phyloP scores from a whole-genome alignment of 2,329 filamentous ascomycete species.

The Sclerotinia borealis region DNA sequence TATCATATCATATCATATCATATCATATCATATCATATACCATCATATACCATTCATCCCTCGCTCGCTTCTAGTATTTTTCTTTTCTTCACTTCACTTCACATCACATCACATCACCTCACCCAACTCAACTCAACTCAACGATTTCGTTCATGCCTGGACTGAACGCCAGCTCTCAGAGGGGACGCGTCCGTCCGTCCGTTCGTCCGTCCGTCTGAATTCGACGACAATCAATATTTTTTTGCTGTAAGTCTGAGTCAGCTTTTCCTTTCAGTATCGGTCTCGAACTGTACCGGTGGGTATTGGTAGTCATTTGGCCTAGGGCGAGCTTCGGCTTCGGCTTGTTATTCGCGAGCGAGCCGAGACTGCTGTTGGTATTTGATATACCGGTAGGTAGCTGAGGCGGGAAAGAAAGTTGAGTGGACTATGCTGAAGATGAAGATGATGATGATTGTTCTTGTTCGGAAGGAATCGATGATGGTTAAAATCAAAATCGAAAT shows the following conservation, averaged over 20 bases:
- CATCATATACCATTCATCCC: too few species aligned
- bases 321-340: background rate
- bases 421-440: background rate
- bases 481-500: background rate
- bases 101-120: too few species aligned
- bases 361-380: background rate
- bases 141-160: slow-evolving; percentile 32
- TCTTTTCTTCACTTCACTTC: too few species aligned
- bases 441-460: too few species aligned
- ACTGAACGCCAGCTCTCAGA: slow-evolving; percentile 25
- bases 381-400: background rate
- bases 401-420: background rate
- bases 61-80: too few species aligned
- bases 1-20: too few species aligned
- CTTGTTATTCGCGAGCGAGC: background rate
- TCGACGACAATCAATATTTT: background rate
- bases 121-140: too few species aligned
- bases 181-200: background rate
- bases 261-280: background rate
- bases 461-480: background rate
- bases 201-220: background rate
- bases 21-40: too few species aligned
- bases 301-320: background rate
- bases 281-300: background rate
- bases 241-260: background rate